Evolutionary conservation across 2,329 filamentous ascomycete genomes (phyloP).

Genomic region (Bipolaris gigantea): DNA sequence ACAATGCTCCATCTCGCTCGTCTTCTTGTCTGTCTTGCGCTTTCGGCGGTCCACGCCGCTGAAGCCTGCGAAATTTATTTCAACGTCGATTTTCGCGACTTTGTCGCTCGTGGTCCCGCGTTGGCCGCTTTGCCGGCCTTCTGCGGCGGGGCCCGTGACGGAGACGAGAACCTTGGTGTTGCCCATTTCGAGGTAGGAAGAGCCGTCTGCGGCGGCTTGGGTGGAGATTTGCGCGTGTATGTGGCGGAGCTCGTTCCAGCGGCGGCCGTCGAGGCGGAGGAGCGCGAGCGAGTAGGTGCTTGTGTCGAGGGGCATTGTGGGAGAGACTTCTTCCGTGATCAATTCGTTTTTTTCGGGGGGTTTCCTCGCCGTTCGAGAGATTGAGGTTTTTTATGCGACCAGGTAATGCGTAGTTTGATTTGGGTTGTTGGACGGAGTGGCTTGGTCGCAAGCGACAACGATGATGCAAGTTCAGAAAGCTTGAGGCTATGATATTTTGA

Average conservation of each 20-base stretch:
- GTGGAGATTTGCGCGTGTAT: slow-evolving; percentile 88
- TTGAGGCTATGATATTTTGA: slow-evolving; percentile 7
- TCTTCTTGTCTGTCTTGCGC: slow-evolving; percentile 69
- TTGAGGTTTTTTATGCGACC: too few relatives aligned
- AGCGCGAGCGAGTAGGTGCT: slow-evolving; percentile 87
- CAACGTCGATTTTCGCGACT: slow-evolving; percentile 73
- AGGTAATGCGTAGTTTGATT: background rate
- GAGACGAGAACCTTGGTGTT: slow-evolving; percentile 97
- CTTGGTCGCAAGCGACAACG: slow-evolving; percentile 2
- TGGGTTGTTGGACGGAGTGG: background rate
- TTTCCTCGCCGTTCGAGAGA: background rate
- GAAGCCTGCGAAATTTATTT: slow-evolving; percentile 85
- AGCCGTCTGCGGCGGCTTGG: slow-evolving; percentile 89
- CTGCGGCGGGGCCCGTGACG: slow-evolving; percentile 78
- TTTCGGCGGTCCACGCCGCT: slow-evolving; percentile 82
- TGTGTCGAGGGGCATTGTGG: slow-evolving; percentile 85
- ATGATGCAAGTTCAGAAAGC: slow-evolving; percentile 5
- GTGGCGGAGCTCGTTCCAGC: slow-evolving; percentile 95
- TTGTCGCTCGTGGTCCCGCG: slow-evolving; percentile 51
- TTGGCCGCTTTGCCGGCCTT: slow-evolving; percentile 59
- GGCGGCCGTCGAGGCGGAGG: slow-evolving; percentile 67
- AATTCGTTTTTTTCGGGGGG: background rate
- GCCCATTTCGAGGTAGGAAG: slow-evolving; percentile 92
- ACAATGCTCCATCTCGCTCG: slow-evolving; percentile 77
- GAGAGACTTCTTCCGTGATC: too few relatives aligned